Conservation (phyloP, 1,284 basidiomycete genomes). For the Cutaneotrichosporon daszewskae region DNA sequence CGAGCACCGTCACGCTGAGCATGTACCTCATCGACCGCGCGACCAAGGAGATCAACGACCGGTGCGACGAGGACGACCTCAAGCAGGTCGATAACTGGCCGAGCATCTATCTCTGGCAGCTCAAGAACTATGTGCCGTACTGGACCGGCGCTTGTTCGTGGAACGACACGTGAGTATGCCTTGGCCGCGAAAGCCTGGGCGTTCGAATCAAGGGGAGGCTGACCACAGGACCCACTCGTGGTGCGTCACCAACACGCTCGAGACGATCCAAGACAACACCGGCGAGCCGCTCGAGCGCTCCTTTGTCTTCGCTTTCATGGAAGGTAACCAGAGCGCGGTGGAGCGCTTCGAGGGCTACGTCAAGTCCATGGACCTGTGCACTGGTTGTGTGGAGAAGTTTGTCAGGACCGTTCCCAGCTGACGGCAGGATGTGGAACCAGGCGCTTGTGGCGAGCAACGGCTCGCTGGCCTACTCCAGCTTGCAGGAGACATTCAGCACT, state of each 20-base stretch:
- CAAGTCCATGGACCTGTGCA: constrained; percentile 32
- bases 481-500: no score
- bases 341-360: constrained; percentile 15
- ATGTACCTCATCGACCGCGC: constrained; percentile 34
- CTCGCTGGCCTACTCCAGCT: no score
- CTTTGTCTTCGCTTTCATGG: constrained; percentile 26
- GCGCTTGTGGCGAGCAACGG: no score
- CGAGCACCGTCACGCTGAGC: constrained; percentile 30
- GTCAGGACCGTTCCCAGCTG: no score
- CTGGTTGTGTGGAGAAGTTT: constrained; percentile 41
- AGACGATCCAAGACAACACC: constrained; percentile 30
- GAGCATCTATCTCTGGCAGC: no score
- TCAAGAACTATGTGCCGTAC: constrained; percentile 35
- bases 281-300: constrained; percentile 21
- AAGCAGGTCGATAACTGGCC: no score
- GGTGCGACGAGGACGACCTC: no score
- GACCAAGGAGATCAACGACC: no score
- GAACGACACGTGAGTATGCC: constrained; percentile 39
- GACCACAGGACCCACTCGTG: constrained; percentile 29
- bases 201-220: no score
- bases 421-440: no score
- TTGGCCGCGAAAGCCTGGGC: no score
- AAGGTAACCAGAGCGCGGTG: constrained; percentile 12
- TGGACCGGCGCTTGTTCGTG: constrained; percentile 35
- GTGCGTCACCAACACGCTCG: constrained; percentile 34